Evolutionary conservation across 2,329 filamentous ascomycete genomes (phyloP), one percentile per base, ranked within the genome.

Genomic region (Neonectria ditissima): DNA sequence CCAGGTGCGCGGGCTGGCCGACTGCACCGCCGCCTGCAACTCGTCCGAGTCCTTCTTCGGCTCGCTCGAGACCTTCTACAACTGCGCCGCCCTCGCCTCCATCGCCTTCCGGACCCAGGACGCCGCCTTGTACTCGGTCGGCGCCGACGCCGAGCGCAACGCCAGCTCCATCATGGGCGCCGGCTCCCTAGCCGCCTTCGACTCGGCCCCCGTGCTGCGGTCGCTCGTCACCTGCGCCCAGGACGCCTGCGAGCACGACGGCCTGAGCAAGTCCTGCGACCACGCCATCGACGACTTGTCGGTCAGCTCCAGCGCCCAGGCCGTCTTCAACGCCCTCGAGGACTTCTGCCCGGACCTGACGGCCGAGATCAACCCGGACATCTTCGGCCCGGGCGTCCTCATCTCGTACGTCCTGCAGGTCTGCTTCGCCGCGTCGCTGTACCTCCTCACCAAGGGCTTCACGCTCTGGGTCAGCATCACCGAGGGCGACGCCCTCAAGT

Each of bases 361-460:
- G 34, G 78, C 78, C 7, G 74, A 80, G 62, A 78, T 80, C 32
- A 78, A 80, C 37, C 77, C 78, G 1, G 78, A 80, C 53, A 80
- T 80, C 5, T 80, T 80, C 62, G 78, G 78, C 1, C 78, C 78
- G 26, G 78, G 78, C 59, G 78, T 78, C 30, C 74, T 80, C 53
- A 80, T 80, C 55, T 80, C 78, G 9, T 80, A 80, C 45, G 73
- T 78, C 13, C 66, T 80, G 6, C 78, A 80, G 63, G 78, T 80
- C 44, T 76, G 73, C 62, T 80, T 80, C 65, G 72, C 77, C 34
- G 72, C 69, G 8, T 63, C 69, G 13, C 67, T 80, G 22, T 79
- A 79, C 53, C 61, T 79, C 6, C 70, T 75, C 14, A 71, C 78
- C 48, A 78, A 78, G 50, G 72, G 67, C 20, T 80, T 80, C 64